Conservation (phyloP, 2,329 filamentous ascomycete genomes). For the Verticillium longisporum region DNA sequence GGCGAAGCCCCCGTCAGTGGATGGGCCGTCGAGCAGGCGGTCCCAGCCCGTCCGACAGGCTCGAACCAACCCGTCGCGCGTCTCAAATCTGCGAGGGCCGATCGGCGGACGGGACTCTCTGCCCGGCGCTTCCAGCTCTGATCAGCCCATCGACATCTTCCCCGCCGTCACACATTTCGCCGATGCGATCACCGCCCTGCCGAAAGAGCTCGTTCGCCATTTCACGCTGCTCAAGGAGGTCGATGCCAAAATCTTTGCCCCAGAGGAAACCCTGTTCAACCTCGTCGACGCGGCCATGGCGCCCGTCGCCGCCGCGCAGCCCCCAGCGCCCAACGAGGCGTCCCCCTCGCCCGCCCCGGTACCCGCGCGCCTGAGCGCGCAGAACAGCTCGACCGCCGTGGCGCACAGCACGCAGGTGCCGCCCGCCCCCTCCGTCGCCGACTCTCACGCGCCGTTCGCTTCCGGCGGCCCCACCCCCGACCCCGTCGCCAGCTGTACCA, state of each 20-base stretch:
- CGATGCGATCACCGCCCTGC: slow-evolving; percentile 84
- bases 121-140: slow-evolving; percentile 34
- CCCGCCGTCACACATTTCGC: slow-evolving; percentile 71
- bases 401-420: slow-evolving; percentile 26
- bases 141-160: slow-evolving; percentile 60
- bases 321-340: slow-evolving; percentile 36
- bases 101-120: slow-evolving; percentile 36
- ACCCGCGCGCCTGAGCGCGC: slow-evolving; percentile 42
- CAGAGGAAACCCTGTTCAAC: slow-evolving; percentile 74
- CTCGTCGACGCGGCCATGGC: slow-evolving; percentile 61
- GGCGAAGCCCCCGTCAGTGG: slow-evolving; percentile 37
- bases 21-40: slow-evolving; percentile 45
- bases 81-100: slow-evolving; percentile 39
- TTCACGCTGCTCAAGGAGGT: slow-evolving; percentile 96
- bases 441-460: slow-evolving; percentile 32
- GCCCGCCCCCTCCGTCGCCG: slow-evolving; percentile 32
- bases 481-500: slow-evolving; percentile 67
- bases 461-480: slow-evolving; percentile 50
- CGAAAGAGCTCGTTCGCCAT: slow-evolving; percentile 90
- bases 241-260: slow-evolving; percentile 88
- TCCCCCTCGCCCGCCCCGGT: slow-evolving; percentile 32
- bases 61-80: slow-evolving; percentile 56
- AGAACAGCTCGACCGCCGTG: slow-evolving; percentile 39
- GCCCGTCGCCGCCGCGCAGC: slow-evolving; percentile 38
- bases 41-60: slow-evolving; percentile 60